Conservation (phyloP, 768 basidiomycete genomes). For the Cyathus striatus region DNA sequence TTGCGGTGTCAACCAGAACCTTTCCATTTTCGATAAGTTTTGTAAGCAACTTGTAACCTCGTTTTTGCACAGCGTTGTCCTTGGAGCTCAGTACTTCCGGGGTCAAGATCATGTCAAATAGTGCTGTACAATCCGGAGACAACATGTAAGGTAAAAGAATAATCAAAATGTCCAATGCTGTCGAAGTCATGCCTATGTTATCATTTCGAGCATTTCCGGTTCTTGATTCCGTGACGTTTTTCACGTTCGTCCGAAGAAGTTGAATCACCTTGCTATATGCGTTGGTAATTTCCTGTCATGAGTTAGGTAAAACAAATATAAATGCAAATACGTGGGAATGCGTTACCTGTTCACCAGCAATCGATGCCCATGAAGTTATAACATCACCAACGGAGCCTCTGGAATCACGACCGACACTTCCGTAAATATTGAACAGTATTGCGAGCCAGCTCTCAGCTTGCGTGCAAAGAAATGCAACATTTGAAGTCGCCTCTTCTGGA, state of each 20-base stretch:
- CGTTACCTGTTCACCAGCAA: constrained; percentile 70
- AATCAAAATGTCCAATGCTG: constrained; percentile 81
- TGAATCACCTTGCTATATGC: constrained; percentile 77
- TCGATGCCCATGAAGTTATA: constrained; percentile 79
- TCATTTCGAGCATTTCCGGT: constrained; percentile 23
- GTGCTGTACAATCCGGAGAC: constrained; percentile 46
- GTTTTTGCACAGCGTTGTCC: constrained; percentile 92
- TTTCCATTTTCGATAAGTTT: constrained; percentile 66
- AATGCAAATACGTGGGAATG: too few species aligned
- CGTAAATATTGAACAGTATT: constrained; percentile 96
- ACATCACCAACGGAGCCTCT: constrained; percentile 82
- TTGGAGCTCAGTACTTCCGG: constrained; percentile 64
- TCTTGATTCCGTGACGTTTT: constrained; percentile 26
- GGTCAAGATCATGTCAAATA: constrained; percentile 70
- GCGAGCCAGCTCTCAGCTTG: constrained; percentile 93
- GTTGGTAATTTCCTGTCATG: constrained; percentile 60
- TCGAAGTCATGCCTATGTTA: constrained; percentile 46
- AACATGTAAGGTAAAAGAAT: constrained; percentile 78
- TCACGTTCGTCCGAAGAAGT: constrained; percentile 64
- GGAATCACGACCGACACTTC: constrained; percentile 70
- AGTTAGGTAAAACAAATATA: constrained; percentile 10
- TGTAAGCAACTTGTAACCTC: constrained; percentile 84
- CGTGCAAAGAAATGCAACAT: constrained; percentile 64
- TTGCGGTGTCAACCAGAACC: constrained; percentile 47
- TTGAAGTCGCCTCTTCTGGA: constrained; percentile 54